Conservation (phyloP, 2,329 filamentous ascomycete species). For the Hymenoscyphus albidus region DNA sequence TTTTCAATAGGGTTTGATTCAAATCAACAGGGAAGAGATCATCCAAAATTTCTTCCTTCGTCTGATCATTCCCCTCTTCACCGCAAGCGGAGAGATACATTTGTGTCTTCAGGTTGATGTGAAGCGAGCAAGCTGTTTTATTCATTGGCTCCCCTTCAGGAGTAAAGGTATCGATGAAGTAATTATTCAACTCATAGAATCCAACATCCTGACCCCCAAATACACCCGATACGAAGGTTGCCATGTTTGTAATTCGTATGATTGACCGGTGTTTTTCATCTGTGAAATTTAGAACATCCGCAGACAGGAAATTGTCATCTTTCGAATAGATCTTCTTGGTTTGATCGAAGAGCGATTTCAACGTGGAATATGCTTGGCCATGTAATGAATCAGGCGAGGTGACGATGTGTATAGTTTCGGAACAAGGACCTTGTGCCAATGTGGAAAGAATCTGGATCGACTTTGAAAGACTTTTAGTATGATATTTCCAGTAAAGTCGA, state of each 20-base stretch:
- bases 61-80: conserved; percentile 46
- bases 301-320: conserved; percentile 47
- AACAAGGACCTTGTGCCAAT: conserved; percentile 52
- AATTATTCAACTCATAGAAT: conserved; percentile 59
- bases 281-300: conserved; percentile 48
- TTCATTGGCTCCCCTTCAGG: conserved; percentile 54
- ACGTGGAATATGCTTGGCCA: conserved; percentile 57
- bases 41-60: conserved; percentile 52
- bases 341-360: conserved; percentile 60
- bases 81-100: conserved; percentile 60
- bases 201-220: conserved; percentile 62
- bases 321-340: conserved; percentile 59
- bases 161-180: conserved; percentile 61
- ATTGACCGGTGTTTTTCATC: conserved; percentile 52
- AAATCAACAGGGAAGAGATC: conserved; percentile 57
- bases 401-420: conserved; percentile 54
- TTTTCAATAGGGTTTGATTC: conserved; percentile 48
- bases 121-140: conserved; percentile 57
- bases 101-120: conserved; percentile 63
- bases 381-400: conserved; percentile 51
- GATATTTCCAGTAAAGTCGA: background rate
- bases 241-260: conserved; percentile 61
- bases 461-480: conserved; percentile 35
- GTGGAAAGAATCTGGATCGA: conserved; percentile 56
- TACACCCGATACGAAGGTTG: conserved; percentile 60